Conservation (phyloP, 73 alveolate genomes). For the Paraurostyla sp. region DNA sequence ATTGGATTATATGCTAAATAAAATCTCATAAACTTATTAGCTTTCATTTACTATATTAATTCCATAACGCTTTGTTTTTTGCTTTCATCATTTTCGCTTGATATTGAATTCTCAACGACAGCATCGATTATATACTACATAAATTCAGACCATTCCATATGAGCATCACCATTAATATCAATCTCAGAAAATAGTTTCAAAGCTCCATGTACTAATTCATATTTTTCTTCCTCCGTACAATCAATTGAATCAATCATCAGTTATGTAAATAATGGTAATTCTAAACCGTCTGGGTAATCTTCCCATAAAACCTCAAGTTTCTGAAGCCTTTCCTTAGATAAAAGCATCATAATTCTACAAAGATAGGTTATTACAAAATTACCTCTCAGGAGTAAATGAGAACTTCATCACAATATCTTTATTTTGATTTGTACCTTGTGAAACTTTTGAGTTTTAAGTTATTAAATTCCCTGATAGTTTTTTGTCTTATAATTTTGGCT, state of each 20-base stretch:
- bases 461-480: not conserved
- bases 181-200: slow-evolving; percentile 84
- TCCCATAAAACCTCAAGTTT: slow-evolving; percentile 45
- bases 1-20: slow-evolving; percentile 5
- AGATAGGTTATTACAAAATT: not conserved
- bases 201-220: slow-evolving; percentile 86
- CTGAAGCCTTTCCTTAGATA: slow-evolving; percentile 43
- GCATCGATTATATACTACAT: slow-evolving; percentile 89
- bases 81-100: not conserved
- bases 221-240: slow-evolving; percentile 78
- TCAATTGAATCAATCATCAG: slow-evolving; percentile 72
- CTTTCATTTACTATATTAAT: slow-evolving; percentile 29
- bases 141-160: slow-evolving; percentile 90
- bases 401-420: slow-evolving; percentile 39
- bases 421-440: not conserved
- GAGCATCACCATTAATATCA: slow-evolving; percentile 90
- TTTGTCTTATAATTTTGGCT: not conserved
- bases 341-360: slow-evolving; percentile 48
- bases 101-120: slow-evolving; percentile 71
- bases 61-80: slow-evolving; percentile 21
- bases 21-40: slow-evolving; percentile 47
- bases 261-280: slow-evolving; percentile 66
- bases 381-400: slow-evolving; percentile 51
- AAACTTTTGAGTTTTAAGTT: not conserved
- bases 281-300: slow-evolving; percentile 82